Evolutionary conservation across 2,329 filamentous ascomycete genomes (phyloP).

Genomic region (Venturia pyrina): DNA sequence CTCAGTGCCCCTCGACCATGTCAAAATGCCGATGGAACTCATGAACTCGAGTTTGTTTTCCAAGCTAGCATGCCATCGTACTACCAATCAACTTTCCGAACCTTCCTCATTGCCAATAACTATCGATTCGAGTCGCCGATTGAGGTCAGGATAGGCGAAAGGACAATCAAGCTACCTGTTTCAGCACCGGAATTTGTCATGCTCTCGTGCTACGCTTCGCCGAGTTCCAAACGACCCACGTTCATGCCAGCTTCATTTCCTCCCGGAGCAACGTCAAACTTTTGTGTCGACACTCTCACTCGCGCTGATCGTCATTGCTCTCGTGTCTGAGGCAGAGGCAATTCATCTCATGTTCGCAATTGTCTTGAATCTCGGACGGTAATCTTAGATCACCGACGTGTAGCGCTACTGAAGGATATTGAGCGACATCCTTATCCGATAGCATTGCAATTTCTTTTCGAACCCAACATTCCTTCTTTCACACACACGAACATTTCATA

Average conservation of each 20-base stretch:
- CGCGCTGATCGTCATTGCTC: not conserved
- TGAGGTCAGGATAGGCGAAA: not conserved
- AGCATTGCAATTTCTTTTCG: not conserved
- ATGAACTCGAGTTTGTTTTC: slow-evolving; percentile 4
- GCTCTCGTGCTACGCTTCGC: not conserved
- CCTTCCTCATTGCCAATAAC: slow-evolving; percentile 2
- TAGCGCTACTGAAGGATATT: no score
- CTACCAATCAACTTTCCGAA: slow-evolving; percentile 1
- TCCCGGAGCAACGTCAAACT: not conserved
- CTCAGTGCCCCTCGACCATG: not conserved
- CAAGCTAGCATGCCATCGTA: slow-evolving; percentile 7
- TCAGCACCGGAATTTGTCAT: not conserved
- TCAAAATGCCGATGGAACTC: not conserved
- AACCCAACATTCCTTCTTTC: not conserved
- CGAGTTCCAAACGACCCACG: not conserved
- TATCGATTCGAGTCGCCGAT: not conserved
- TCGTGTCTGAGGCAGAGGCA: not conserved
- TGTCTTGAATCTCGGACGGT: not conserved
- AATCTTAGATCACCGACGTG: not conserved
- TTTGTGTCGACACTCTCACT: not conserved
- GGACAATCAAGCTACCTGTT: not conserved
- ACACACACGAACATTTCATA: not conserved
- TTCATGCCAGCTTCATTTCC: not conserved
- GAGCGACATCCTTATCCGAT: not conserved
- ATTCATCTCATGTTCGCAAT: not conserved